Evolutionary conservation across 1,139 yeast species (phyloP).

Genomic region (Taiozyma onychis): DNA sequence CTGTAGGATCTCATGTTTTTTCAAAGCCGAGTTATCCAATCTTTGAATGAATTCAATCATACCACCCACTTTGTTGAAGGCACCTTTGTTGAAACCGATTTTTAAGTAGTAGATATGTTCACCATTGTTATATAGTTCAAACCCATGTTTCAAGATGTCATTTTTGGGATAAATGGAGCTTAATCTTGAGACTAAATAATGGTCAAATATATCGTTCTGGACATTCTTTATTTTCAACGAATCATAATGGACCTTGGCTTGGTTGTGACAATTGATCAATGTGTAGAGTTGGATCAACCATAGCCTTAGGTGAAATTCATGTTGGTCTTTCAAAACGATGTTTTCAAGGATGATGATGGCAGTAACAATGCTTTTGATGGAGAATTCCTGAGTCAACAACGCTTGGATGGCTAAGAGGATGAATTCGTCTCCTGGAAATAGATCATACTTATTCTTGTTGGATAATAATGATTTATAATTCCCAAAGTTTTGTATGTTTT

Average conservation of each 20-base stretch:
- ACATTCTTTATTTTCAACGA: constrained; percentile 63
- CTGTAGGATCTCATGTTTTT: constrained; percentile 32
- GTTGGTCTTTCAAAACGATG: constrained; percentile 44
- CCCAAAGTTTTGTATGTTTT: constrained; percentile 34
- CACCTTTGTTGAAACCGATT: constrained; percentile 46
- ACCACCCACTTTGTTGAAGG: constrained; percentile 58
- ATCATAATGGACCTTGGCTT: constrained; percentile 47
- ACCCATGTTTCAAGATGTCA: constrained; percentile 15
- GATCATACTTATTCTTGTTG: constrained; percentile 50
- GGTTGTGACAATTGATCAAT: constrained; percentile 47
- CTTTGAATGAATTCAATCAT: constrained; percentile 47
- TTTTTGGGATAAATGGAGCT: constrained; percentile 35
- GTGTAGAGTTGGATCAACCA: constrained; percentile 70
- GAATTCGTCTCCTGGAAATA: constrained; percentile 61
- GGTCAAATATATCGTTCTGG: constrained; percentile 73
- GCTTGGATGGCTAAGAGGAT: constrained; percentile 43
- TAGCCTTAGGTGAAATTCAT: constrained; percentile 60
- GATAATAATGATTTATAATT: constrained; percentile 27
- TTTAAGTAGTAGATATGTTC: constrained; percentile 44
- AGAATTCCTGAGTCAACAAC: constrained; percentile 20
- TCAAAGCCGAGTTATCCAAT: constrained; percentile 31
- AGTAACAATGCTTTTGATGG: constrained; percentile 20
- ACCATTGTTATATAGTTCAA: constrained; percentile 42
- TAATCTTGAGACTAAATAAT: constrained; percentile 45
- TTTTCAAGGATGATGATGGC: constrained; percentile 43